Percentiles rank a stretch among this genome's conserved stretches.
phyloP scores from a whole-genome alignment of 1,284 basidiomycete species.

The Ustilago xerochloae region DNA sequence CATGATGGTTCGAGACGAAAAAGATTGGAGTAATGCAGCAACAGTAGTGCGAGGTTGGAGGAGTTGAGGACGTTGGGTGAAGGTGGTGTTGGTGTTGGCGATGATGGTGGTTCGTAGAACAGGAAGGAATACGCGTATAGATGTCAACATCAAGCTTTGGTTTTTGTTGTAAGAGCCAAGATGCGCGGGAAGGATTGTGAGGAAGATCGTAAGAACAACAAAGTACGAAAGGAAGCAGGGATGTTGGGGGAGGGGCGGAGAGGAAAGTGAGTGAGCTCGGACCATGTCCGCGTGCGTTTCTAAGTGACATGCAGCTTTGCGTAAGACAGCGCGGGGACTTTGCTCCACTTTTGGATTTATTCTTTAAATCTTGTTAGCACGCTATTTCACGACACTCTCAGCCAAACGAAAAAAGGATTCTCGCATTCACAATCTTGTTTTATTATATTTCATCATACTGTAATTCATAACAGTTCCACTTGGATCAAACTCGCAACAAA shows the following conservation, averaged over 20 bases:
- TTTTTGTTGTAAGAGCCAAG: background rate
- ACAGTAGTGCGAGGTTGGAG: no score
- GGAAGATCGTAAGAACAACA: no score
- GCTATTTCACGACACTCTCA: background rate
- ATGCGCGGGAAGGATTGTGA: background rate
- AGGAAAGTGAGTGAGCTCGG: slow-evolving; percentile 1
- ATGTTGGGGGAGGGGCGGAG: background rate
- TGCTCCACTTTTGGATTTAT: background rate
- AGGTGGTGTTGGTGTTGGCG: background rate
- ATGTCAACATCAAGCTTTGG: background rate
- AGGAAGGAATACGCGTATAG: background rate
- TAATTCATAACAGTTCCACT: no score
- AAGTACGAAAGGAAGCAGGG: no score
- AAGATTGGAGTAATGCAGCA: background rate
- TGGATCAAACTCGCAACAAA: no score
- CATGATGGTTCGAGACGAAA: no score
- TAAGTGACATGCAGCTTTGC: slow-evolving; percentile 11
- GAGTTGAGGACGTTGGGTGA: background rate
- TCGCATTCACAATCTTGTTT: no score
- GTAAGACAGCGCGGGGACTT: background rate
- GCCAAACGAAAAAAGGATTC: background rate
- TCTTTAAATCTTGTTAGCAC: background rate
- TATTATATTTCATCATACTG: no score
- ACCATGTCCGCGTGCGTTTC: slow-evolving; percentile 9
- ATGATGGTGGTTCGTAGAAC: background rate